These are phyloP conservation scores for Candida taoyuanica DNA, from an alignment of 805 yeast species.

Conservation along the genomic window DNA sequence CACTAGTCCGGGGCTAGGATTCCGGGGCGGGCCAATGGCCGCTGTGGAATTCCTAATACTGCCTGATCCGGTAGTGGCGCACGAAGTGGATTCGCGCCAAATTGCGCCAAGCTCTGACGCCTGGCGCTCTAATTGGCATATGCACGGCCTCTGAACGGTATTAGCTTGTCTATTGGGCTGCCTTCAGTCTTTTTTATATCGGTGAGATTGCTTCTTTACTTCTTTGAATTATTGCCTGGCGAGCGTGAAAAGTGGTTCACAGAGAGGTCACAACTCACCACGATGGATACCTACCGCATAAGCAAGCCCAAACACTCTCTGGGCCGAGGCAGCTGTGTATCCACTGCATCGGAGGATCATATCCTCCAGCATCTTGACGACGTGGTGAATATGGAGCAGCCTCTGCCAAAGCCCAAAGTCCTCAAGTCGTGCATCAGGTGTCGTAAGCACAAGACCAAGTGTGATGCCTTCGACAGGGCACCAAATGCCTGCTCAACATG, in stretches of 20 bases:
- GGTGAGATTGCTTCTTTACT: background rate
- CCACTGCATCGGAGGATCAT: constrained; percentile 2
- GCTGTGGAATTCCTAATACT: constrained; percentile 8
- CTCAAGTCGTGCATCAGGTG: constrained; percentile 61
- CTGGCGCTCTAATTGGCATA: too few species aligned
- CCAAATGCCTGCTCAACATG: constrained; percentile 60
- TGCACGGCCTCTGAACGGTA: too few species aligned
- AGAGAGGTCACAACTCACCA: too few species aligned
- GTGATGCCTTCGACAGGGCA: constrained; percentile 48
- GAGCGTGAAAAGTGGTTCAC: too few species aligned
- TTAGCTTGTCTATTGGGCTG: too few species aligned
- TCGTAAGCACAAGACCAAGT: constrained; percentile 61
- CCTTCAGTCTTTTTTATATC: background rate
- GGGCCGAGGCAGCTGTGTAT: background rate
- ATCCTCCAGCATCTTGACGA: constrained; percentile 9
- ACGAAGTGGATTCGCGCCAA: too few species aligned
- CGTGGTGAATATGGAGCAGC: constrained; percentile 6
- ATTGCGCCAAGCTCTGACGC: too few species aligned
- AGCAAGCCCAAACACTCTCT: constrained; percentile 2
- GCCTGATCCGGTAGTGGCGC: background rate
- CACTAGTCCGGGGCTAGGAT: background rate
- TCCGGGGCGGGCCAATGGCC: constrained; percentile 13
- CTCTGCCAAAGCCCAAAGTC: constrained; percentile 34
- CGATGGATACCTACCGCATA: constrained; percentile 7
- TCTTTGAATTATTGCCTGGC: too few species aligned